Conservation (phyloP, 768 basidiomycete genomes). For the Naematelia encephala region DNA sequence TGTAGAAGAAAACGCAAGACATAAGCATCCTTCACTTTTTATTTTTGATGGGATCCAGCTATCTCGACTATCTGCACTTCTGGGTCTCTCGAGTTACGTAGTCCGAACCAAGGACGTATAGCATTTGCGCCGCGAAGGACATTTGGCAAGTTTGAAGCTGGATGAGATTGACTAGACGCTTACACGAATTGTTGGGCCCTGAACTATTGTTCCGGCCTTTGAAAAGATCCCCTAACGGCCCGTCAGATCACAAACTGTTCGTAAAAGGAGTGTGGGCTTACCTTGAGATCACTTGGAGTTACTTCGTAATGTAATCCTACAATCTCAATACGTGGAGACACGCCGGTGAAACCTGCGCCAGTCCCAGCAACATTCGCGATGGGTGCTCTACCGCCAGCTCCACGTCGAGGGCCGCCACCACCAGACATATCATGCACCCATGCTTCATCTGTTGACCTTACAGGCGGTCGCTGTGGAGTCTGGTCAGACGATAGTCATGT, state of each 20-base stretch:
- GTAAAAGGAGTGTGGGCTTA: slow-evolving; percentile 53
- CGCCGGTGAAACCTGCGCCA: slow-evolving; percentile 46
- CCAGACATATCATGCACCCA: slow-evolving; percentile 36
- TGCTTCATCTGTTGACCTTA: slow-evolving; percentile 43
- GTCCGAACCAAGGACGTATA: not conserved
- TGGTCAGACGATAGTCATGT: not conserved
- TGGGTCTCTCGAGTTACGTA: not conserved
- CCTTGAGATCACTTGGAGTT: slow-evolving; percentile 79
- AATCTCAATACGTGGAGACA: slow-evolving; percentile 66
- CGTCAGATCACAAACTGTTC: not conserved
- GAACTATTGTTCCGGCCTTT: slow-evolving; percentile 83
- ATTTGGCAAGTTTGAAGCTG: not conserved
- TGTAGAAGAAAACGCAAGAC: not conserved
- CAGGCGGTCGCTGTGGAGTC: slow-evolving; percentile 38
- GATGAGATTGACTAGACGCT: slow-evolving; percentile 52
- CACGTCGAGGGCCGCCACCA: slow-evolving; percentile 7
- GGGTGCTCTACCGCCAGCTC: slow-evolving; percentile 2
- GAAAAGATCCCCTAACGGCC: slow-evolving; percentile 64
- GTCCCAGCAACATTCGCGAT: slow-evolving; percentile 24
- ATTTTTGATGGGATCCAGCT: not conserved
- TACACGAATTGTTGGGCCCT: slow-evolving; percentile 94
- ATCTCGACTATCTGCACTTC: not conserved
- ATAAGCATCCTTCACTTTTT: slow-evolving; percentile 13
- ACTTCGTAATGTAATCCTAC: slow-evolving; percentile 90
- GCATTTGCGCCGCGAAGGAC: not conserved